Evolutionary conservation across 192 early-diverging fungal species (phyloP), one percentile per base, ranked within the genome.

Genomic region (Mortierella antarctica): DNA sequence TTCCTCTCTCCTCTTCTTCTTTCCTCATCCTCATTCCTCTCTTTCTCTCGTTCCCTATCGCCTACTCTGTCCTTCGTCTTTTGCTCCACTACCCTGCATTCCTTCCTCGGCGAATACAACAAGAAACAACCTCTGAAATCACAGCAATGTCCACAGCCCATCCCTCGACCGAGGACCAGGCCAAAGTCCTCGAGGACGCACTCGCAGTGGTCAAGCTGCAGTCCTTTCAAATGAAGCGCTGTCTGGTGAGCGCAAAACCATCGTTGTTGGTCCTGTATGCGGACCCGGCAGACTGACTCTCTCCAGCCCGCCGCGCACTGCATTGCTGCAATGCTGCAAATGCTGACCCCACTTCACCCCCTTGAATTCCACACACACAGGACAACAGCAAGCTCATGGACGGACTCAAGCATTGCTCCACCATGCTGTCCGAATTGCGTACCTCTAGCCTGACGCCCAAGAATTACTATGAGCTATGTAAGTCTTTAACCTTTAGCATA

Each of bases 391-490:
- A 96, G 67, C 87, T 98, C 44, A 95, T 97, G 92, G 98, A 99
- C 79, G 96, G 95, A 2, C 86, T 99, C 15, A 99, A 98, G 82
- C 95, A 99, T 84, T 95, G 95, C 83, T 99, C 97, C 6, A 96
- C 96, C 13, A 97, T 99, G 96, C 90, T 99, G 10, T 90, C 93
- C 21, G 98, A 99, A 84, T 92, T 99, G 59, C 90, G 96, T 73
- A 98, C 97, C 6, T 95, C 96, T 42, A 89, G 94, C 9, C 86
- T 99, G 62, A 96, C 96, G 5, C 98, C 97, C 49, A 99, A 98
- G 84, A 95, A 94, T 78, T 99, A 99, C 87, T 99, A 99, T 84
- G 97, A 99, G 85, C 91, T 99, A 15, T 99, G 95, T 93, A 89
- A 79, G 89, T 90, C 45, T 4, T 20, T 7, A 52, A 10, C 10